Evolutionary conservation across 768 basidiomycete genomes (phyloP), one percentile per base, ranked within the genome.

Genomic region (Pleurotus citrinopileatus): DNA sequence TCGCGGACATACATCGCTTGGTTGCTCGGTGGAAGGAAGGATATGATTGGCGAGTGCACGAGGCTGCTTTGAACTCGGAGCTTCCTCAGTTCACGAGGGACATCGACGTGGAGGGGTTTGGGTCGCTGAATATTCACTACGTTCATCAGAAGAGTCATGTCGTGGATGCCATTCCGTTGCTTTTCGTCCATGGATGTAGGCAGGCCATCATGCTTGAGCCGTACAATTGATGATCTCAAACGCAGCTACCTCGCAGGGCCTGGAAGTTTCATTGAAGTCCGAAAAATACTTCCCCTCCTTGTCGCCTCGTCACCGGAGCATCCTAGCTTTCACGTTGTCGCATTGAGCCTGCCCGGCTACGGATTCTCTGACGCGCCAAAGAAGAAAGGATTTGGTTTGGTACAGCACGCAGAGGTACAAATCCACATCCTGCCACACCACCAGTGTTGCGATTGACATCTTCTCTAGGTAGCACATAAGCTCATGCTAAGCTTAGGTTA

Each of bases 321-420:
- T 45, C 83, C 83, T 2, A 79, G 73, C 50, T 87, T 87, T 61
- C 82, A 86, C 57, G 81, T 87, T 17, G 81, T 87, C 0, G 79
- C 78, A 0, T 58, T 76, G 28, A 79, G 83, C 59, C 59, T 86
- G n/a, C 86, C 84, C 4, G 82, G 82, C 0, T 87, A 67, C 63
- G 84, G 82, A 0, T 86, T 84, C 64, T 85, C 84, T 0, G 75
- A 82, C 36, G 80, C 76, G 0, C 76, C 81, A 0, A 78, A 63
- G 46, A 78, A 78, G 62, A 72, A 71, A 54, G 82, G 83, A 0
- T 86, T 86, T 56, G 60, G 58, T 7, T 34, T 67, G 0, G 54
- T 61, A 15, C 81, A 85, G 46, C 82, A 78, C 50, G 73, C 73
- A 4, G 67, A 81, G 70, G 77, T 78, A 23, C 69, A 38, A 17